Conservation (phyloP, 2,329 filamentous ascomycete species). For the Fusarium brevicatenulatum region DNA sequence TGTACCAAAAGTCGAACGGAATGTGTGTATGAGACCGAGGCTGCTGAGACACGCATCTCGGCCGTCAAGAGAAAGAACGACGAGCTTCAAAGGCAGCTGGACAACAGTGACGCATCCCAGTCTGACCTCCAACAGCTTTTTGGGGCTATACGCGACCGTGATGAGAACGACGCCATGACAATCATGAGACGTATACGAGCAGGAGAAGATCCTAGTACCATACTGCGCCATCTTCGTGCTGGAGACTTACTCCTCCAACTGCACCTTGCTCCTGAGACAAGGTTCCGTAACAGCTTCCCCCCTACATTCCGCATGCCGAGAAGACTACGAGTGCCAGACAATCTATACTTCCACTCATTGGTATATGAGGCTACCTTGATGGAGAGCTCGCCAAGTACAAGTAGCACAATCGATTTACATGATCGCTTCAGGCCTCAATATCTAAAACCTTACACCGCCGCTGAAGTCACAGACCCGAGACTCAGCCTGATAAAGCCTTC, state of each 20-base stretch:
- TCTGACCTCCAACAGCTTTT: not conserved
- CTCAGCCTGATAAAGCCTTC: not conserved
- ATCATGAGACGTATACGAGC: not conserved
- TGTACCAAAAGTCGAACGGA: not conserved
- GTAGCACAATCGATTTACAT: not conserved
- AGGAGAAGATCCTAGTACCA: not conserved
- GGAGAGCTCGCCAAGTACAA: not conserved
- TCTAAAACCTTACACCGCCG: not conserved
- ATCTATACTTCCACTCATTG: not conserved
- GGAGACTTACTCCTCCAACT: not conserved
- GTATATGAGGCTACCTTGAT: not conserved
- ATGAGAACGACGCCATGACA: not conserved
- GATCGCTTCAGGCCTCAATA: not conserved
- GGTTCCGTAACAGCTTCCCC: not conserved
- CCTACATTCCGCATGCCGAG: not conserved
- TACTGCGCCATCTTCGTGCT: not conserved
- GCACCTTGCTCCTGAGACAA: not conserved
- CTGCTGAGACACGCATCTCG: not conserved
- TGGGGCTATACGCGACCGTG: not conserved
- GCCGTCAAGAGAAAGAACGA: not conserved
- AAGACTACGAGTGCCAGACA: not conserved
- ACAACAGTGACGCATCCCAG: not conserved
- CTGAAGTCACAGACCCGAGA: not conserved
- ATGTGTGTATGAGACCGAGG: not conserved
- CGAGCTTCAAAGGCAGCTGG: not conserved